phyloP scores from a whole-genome alignment of 2,329 filamentous ascomycete genomes.

The Colletotrichum magnum region DNA sequence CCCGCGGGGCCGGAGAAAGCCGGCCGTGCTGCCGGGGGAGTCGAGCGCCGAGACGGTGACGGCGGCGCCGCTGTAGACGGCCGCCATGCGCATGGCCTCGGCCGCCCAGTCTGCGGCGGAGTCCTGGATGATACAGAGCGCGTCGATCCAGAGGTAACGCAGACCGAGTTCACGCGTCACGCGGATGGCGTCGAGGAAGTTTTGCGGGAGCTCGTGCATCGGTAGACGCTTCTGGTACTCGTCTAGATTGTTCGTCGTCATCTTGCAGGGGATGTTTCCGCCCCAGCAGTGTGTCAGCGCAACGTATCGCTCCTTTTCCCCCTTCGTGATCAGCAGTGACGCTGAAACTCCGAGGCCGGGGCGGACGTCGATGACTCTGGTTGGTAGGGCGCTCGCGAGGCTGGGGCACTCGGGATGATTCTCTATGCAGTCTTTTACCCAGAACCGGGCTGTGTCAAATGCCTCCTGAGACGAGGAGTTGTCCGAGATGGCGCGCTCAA shows the following conservation, averaged over 20 bases:
- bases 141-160: conserved; percentile 51
- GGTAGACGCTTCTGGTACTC: neutral
- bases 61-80: conserved; percentile 39
- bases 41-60: conserved; percentile 31
- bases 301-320: rapidly evolving
- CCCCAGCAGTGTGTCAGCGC: conserved; percentile 27
- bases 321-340: neutral
- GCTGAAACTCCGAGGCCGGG: rapidly evolving
- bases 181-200: conserved; percentile 46
- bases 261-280: conserved; percentile 14
- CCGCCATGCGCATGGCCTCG: conserved; percentile 40
- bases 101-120: conserved; percentile 37
- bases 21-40: neutral
- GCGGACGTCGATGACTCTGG: neutral
- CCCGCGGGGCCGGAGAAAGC: neutral
- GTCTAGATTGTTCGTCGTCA: neutral
- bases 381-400: neutral
- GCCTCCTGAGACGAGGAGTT: neutral
- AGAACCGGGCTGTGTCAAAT: neutral
- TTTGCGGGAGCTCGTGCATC: conserved; percentile 28
- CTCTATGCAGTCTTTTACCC: neutral
- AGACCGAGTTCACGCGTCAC: conserved; percentile 44
- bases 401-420: neutral
- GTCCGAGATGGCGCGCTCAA: neutral
- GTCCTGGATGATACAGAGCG: conserved; percentile 51